Base-by-base conservation (phyloP, 805 yeast genomes). In the Candida montana region DNA sequence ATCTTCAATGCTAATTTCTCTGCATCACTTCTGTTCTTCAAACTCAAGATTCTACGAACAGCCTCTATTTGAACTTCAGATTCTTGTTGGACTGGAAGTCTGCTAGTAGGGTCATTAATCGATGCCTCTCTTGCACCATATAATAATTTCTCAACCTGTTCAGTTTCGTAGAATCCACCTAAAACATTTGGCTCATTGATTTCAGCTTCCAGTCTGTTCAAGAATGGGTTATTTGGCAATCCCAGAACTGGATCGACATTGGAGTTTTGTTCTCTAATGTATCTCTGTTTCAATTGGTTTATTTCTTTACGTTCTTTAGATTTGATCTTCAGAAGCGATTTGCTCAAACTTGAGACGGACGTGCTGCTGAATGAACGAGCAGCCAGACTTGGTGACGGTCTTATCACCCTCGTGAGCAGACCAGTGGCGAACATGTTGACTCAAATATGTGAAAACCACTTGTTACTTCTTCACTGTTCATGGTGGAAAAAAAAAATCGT, bases 191-290 rank as follows among this genome's bases (percentile, higher is more conserved):
- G 83, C 58, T 86, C 93, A 33, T 71, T 68, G 35, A 83, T 62
- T 48, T 81, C 83, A 28, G 86, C 77, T 45, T 71, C 68, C 41
- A 89, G 67, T 62, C 96, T 76, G 34, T 64, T 62, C 35, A 89
- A 64, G 54, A 90, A 89, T 8, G 84, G 79, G 45, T 79, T 79
- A 39, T 74, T 65, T 5, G 77, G 63, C 42, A 71, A 72, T 9
- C 97, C 97, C 40, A 89, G 71, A 5, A 90, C 95, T 2, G 97
- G 97, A 62, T 90, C 97, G 15, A 55, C 52, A 35, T 52, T 52
- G 41, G 49, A 44, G 28, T 49, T 48, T 36, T 44, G 46, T 39
- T 51, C 58, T 12, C 49, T 39, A n/a, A 53, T 45, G 40, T 49
- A 51, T 50, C 55, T 53, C 38, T 55, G 58, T 44, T 50, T 54